Evolutionary conservation across 768 basidiomycete genomes (phyloP).

Genomic region (Pisolithus microcarpus): DNA sequence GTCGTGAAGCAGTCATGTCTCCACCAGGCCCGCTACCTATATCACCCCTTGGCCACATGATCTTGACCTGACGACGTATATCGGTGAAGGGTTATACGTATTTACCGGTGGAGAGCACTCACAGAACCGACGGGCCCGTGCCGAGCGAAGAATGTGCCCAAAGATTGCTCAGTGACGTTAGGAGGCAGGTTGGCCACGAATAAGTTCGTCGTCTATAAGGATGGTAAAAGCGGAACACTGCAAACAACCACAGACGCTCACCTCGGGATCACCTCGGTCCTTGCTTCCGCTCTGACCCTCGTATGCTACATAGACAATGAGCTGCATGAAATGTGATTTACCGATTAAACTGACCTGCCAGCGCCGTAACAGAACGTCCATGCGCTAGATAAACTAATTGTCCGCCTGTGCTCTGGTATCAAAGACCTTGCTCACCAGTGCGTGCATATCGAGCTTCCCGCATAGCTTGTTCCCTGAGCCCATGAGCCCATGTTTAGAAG

Average conservation of each 20-base stretch:
- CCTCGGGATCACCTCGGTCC: slow-evolving; percentile 83
- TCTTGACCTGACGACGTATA: slow-evolving; percentile 59
- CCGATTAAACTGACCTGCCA: slow-evolving; percentile 58
- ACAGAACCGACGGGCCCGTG: slow-evolving; percentile 91
- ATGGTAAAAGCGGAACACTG: slow-evolving; percentile 1
- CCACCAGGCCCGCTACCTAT: slow-evolving; percentile 57
- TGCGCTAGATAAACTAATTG: slow-evolving; percentile 33
- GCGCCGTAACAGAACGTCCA: slow-evolving; percentile 78
- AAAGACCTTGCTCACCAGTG: slow-evolving; percentile 40
- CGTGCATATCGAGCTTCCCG: slow-evolving; percentile 80
- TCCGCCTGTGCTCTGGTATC: not conserved
- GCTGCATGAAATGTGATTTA: not conserved
- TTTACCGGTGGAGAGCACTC: slow-evolving; percentile 19
- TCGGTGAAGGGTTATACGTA: not conserved
- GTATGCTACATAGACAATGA: slow-evolving; percentile 46
- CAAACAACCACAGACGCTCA: slow-evolving; percentile 24
- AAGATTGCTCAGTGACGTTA: slow-evolving; percentile 74
- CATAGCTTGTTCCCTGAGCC: slow-evolving; percentile 78
- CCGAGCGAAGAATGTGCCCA: slow-evolving; percentile 89
- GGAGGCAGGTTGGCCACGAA: slow-evolving; percentile 92
- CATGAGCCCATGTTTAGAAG: slow-evolving; percentile 23
- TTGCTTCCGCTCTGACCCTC: slow-evolving; percentile 88
- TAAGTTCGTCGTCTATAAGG: slow-evolving; percentile 77
- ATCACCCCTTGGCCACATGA: slow-evolving; percentile 98
- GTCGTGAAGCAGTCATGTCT: slow-evolving; percentile 67